phyloP scores from a whole-genome alignment of 2,329 filamentous ascomycete genomes.

The Phialophora chinensis region DNA sequence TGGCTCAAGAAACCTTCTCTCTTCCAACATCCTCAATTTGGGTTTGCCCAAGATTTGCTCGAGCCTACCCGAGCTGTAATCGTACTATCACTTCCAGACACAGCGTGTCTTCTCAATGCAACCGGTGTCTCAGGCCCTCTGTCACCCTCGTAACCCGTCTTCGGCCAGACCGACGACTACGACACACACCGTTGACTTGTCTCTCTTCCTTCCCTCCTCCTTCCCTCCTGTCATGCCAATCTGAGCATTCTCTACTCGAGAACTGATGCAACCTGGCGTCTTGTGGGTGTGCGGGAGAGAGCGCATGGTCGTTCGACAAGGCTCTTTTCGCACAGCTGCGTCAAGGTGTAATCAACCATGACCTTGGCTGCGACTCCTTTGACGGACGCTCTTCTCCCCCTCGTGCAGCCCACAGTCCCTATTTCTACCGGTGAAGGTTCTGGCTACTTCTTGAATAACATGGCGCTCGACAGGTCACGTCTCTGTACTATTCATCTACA shows the following conservation, averaged over 20 bases:
- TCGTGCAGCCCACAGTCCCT: not conserved
- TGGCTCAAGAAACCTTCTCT: not conserved
- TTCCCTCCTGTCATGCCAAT: not conserved
- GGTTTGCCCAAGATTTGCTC: not conserved
- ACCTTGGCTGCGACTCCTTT: not conserved
- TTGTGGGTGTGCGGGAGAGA: not conserved
- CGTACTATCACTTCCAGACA: not conserved
- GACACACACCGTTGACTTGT: not conserved
- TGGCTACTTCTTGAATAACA: not conserved
- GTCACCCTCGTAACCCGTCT: not conserved
- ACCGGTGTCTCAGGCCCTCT: not conserved
- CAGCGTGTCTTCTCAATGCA: not conserved
- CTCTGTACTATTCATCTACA: not conserved
- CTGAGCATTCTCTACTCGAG: not conserved
- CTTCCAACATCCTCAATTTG: not conserved
- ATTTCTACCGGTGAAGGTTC: not conserved
- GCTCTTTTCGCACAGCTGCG: not conserved
- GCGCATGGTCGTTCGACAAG: not conserved
- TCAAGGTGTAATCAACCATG: not conserved
- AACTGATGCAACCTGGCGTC: not conserved
- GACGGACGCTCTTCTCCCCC: not conserved
- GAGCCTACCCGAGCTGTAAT: not conserved
- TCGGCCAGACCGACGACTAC: not conserved
- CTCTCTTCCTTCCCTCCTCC: not conserved
- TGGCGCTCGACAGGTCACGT: constrained; percentile 5